Base-by-base conservation (phyloP, 257 asterid species). In the Gentiana macrophylla region DNA sequence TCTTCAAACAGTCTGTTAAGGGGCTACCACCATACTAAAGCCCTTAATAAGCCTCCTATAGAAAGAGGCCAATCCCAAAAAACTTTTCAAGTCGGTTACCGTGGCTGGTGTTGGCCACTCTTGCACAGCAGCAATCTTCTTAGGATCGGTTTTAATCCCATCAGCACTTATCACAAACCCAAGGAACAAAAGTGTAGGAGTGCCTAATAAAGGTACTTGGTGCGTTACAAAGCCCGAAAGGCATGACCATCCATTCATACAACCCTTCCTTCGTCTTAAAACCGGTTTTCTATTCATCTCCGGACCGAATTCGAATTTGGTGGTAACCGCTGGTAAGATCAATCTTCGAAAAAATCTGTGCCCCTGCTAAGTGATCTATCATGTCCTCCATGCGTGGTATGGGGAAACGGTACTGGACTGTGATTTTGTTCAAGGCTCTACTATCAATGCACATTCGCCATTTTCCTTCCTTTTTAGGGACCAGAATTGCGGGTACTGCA, bases 31-130 rank as follows among this genome's bases (percentile, higher is more conserved):
- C 12, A 24, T 50, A 12, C 11, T 43, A 37, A 5, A 11, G 11
- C 33, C 34, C 35, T 34, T 44, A 7, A 49, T 6, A 11, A 44
- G 47, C n/a, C 32, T 0, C 3, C 11, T 1, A 24, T 45, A 45
- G 24, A 58, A 35, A 1, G 37, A 10, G 3, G 64, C 52, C 0
- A 64, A 35, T 4, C 57, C 53, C 6, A 56, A 53, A 57, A 64
- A 64, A 8, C 24, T 48, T 2, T 15, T 15, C 24, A 15, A 15
- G 24, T 15, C 24, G 24, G 24, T 15, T 12, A 35, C 1, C 32
- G 32, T 2, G 46, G 56, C 1, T 9, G 68, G 68, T 2, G 38
- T 12, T 13, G 56, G 68, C 56, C 51, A 63, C 6, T 15, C 50
- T 6, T 10, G 6, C 13, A 64, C 12, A 2, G 32, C 49, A 11